Evolutionary conservation across 306 rosid genomes (phyloP).

Genomic region (Mimosa pudica): DNA sequence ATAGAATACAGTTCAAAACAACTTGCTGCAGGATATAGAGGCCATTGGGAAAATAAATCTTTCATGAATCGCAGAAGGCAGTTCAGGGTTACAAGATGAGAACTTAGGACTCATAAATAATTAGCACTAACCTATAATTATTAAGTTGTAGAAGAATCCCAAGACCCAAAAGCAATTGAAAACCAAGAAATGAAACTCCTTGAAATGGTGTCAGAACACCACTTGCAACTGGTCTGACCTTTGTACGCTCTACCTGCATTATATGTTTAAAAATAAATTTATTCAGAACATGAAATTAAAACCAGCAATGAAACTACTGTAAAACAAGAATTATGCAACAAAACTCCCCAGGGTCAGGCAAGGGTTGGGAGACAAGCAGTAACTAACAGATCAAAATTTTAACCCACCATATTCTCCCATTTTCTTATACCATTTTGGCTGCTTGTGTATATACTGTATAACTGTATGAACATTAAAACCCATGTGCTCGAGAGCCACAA

Average conservation of each 20-base stretch:
- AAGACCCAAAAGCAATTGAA: slow-evolving; percentile 86
- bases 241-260: slow-evolving; percentile 91
- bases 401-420: neutral
- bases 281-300: slow-evolving; percentile 29
- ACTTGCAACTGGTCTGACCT: slow-evolving; percentile 87
- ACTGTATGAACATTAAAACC: neutral
- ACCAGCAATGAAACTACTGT: neutral
- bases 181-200: slow-evolving; percentile 86
- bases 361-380: slow-evolving; percentile 3
- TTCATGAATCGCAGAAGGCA: neutral
- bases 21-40: neutral
- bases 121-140: slow-evolving; percentile 68
- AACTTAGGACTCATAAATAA: neutral
- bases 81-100: neutral
- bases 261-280: slow-evolving; percentile 23
- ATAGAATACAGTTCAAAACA: neutral
- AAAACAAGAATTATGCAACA: slow-evolving; percentile 17
- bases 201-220: slow-evolving; percentile 84
- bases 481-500: neutral
- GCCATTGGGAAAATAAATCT: neutral
- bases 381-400: neutral
- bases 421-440: neutral
- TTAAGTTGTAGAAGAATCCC: slow-evolving; percentile 85
- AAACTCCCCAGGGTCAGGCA: neutral
- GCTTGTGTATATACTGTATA: neutral